Percentiles rank a stretch among this genome's conserved stretches.
phyloP scores from a whole-genome alignment of 2,329 filamentous ascomycete genomes.

The Fusarium robinianum region DNA sequence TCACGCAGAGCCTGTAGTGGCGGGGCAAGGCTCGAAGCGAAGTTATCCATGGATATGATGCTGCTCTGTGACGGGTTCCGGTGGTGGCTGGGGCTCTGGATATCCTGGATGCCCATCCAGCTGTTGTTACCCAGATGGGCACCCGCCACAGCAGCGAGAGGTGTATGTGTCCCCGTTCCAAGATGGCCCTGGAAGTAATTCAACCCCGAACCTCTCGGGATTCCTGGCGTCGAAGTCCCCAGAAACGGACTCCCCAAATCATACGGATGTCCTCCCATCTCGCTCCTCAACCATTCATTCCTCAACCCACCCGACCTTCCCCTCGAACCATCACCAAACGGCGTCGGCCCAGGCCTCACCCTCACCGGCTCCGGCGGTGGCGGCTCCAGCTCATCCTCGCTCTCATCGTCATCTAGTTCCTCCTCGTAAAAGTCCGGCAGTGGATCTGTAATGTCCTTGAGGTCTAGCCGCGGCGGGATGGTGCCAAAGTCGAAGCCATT shows the following conservation, averaged over 20 bases:
- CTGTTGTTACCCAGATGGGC: constrained; percentile 51
- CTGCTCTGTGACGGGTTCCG: constrained; percentile 54
- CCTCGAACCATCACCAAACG: constrained; percentile 23
- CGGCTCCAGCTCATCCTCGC: constrained; percentile 39
- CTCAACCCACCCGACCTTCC: constrained; percentile 38
- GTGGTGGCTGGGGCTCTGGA: constrained; percentile 43
- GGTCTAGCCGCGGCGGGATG: constrained; percentile 80
- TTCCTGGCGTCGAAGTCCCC: constrained; percentile 63
- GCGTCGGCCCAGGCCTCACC: constrained; percentile 26
- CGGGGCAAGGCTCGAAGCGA: constrained; percentile 40
- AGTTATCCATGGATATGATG: constrained; percentile 51
- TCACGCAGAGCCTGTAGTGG: constrained; percentile 56
- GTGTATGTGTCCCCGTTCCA: constrained; percentile 76
- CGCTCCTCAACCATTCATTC: constrained; percentile 41
- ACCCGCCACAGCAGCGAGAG: constrained; percentile 77
- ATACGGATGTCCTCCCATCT: constrained; percentile 39
- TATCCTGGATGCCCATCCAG: constrained; percentile 41
- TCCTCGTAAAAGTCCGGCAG: constrained; percentile 96
- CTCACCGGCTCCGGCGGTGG: constrained; percentile 25
- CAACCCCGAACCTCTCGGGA: constrained; percentile 74
- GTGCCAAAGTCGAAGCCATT: constrained; percentile 92
- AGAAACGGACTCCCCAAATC: constrained; percentile 62
- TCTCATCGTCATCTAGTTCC: constrained; percentile 57
- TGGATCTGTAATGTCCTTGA: constrained; percentile 97
- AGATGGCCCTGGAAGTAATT: constrained; percentile 84